Conservation (phyloP, 495 filamentous ascomycete genomes). For the Podospora comata region DNA sequence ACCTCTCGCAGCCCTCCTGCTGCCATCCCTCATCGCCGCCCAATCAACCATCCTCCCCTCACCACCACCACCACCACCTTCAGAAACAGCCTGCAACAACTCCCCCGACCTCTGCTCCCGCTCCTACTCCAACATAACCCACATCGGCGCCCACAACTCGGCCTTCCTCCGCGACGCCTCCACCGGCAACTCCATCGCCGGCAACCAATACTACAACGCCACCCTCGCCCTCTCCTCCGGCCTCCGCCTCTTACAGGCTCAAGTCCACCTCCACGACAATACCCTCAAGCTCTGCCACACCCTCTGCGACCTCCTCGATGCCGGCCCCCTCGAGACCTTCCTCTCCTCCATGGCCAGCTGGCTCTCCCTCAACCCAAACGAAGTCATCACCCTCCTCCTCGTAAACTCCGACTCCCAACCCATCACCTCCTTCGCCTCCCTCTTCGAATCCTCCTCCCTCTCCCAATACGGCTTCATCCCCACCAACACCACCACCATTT, state of each 20-base stretch:
- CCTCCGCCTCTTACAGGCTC: slow-evolving; percentile 65
- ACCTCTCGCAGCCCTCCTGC: not conserved
- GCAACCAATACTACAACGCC: slow-evolving; percentile 66
- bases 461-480: slow-evolving; percentile 58
- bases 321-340: slow-evolving; percentile 56
- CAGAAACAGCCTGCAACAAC: slow-evolving; percentile 59
- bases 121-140: slow-evolving; percentile 62
- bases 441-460: slow-evolving; percentile 55
- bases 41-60: slow-evolving; percentile 16
- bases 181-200: slow-evolving; percentile 53
- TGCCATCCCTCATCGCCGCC: slow-evolving; percentile 1
- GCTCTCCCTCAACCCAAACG: slow-evolving; percentile 62
- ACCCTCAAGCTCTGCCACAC: slow-evolving; percentile 64
- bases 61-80: slow-evolving; percentile 17
- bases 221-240: slow-evolving; percentile 64
- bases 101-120: slow-evolving; percentile 58
- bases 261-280: slow-evolving; percentile 58
- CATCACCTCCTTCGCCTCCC: slow-evolving; percentile 48
- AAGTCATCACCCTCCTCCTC: slow-evolving; percentile 67
- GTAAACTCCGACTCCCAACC: slow-evolving; percentile 61
- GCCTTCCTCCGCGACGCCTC: slow-evolving; percentile 57
- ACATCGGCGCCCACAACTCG: slow-evolving; percentile 67
- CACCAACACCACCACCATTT: slow-evolving; percentile 42
- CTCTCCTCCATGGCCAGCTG: slow-evolving; percentile 58
- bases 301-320: slow-evolving; percentile 61